Conservation (phyloP, 2,329 filamentous ascomycete genomes). For the Claviceps arundinis region DNA sequence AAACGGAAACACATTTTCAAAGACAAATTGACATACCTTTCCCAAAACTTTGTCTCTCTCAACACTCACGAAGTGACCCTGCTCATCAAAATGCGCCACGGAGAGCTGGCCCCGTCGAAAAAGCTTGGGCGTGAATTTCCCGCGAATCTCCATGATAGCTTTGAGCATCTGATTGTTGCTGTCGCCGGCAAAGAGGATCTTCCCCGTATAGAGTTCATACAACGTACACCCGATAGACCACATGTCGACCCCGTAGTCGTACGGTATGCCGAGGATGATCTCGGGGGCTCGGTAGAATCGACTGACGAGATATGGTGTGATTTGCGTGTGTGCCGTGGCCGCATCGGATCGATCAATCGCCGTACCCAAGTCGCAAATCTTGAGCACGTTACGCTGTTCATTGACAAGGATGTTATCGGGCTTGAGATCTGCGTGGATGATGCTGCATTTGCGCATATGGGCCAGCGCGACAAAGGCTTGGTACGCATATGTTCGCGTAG, state of each 20-base stretch:
- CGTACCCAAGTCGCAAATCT: conserved; percentile 95
- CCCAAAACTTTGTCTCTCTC: conserved; percentile 81
- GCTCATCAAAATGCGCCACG: conserved; percentile 69
- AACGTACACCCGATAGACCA: conserved; percentile 97
- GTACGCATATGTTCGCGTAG: conserved; percentile 78
- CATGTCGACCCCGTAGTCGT: conserved; percentile 88
- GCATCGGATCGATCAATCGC: conserved; percentile 78
- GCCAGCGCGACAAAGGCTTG: conserved; percentile 87
- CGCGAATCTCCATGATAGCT: conserved; percentile 89
- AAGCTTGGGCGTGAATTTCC: conserved; percentile 80
- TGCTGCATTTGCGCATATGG: conserved; percentile 80
- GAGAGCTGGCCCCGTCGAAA: conserved; percentile 71
- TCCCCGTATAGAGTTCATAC: conserved; percentile 94
- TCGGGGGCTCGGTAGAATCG: conserved; percentile 96
- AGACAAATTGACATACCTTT: conserved; percentile 42
- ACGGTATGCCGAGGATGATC: conserved; percentile 92
- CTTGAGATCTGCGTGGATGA: conserved; percentile 92
- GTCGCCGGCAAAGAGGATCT: conserved; percentile 87
- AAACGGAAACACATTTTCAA: conserved; percentile 2
- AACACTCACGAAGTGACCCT: conserved; percentile 70
- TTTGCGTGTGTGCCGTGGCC: conserved; percentile 59
- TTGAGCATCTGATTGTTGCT: conserved; percentile 99
- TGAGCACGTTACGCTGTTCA: conserved; percentile 69
- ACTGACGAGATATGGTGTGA: conserved; percentile 90
- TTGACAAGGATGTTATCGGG: conserved; percentile 93